Conservation (phyloP, 2,329 filamentous ascomycete genomes). For the Penicillium oxalicum region DNA sequence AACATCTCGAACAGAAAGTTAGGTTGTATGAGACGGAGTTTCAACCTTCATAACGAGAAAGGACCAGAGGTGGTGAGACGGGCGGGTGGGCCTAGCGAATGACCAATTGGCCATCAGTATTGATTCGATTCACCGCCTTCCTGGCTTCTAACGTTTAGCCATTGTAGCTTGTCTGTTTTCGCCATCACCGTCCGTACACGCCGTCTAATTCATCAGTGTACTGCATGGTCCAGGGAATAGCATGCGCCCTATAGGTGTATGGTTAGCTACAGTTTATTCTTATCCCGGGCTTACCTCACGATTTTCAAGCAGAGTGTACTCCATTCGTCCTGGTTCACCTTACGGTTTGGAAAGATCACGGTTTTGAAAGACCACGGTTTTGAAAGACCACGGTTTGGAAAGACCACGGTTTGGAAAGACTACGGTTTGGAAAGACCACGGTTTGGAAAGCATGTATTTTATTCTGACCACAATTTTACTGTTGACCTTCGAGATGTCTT, state of each 20-base stretch:
- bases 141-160: neutral
- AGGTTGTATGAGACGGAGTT: slow-evolving; percentile 6
- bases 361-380: neutral
- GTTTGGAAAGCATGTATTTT: slow-evolving; percentile 1
- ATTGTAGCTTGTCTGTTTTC: neutral
- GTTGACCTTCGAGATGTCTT: neutral
- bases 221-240: neutral
- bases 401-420: too few relatives aligned
- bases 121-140: slow-evolving; percentile 2
- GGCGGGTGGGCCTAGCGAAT: slow-evolving; percentile 3
- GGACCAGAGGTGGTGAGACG: neutral
- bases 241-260: slow-evolving; percentile 1
- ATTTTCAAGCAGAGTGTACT: neutral
- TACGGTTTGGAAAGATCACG: slow-evolving; percentile 2
- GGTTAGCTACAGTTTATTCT: neutral
- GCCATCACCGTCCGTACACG: slow-evolving; percentile 1
- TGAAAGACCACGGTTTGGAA: too few relatives aligned
- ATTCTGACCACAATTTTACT: neutral
- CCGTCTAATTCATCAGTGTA: neutral
- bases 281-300: neutral
- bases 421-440: neutral
- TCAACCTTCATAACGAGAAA: slow-evolving; percentile 4
- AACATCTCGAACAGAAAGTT: slow-evolving; percentile 7
- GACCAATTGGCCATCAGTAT: neutral
- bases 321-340: neutral